Conservation (phyloP, 2,329 filamentous ascomycete genomes). For the Scedosporium minutisporum region DNA sequence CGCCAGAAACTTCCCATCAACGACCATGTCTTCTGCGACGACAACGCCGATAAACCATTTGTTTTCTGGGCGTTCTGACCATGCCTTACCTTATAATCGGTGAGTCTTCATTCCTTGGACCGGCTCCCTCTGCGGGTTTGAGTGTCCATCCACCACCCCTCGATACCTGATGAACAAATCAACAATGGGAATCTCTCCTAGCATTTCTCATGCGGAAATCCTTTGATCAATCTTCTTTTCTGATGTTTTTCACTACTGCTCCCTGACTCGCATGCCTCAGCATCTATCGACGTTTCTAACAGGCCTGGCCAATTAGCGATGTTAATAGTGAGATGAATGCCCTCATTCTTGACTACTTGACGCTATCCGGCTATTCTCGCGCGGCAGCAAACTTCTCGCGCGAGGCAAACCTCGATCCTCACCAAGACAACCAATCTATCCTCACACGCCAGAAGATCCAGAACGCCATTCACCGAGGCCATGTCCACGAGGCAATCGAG, state of each 20-base stretch:
- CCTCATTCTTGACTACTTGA: constrained; percentile 92
- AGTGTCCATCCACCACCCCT: neutral
- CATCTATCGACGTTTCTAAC: neutral
- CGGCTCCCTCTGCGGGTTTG: neutral
- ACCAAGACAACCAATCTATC: constrained; percentile 64
- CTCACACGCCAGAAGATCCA: constrained; percentile 72
- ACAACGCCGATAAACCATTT: constrained; percentile 6
- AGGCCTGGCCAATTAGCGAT: neutral
- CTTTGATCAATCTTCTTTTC: constrained; percentile 57
- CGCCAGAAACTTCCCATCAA: neutral
- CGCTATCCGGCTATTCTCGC: constrained; percentile 87
- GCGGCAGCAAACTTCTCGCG: constrained; percentile 89
- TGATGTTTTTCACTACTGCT: constrained; percentile 22
- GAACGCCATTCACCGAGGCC: constrained; percentile 73
- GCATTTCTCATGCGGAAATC: constrained; percentile 76
- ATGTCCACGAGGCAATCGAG: constrained; percentile 78
- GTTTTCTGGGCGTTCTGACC: neutral
- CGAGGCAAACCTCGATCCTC: constrained; percentile 77
- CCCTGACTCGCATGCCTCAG: neutral
- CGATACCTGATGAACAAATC: constrained; percentile 64
- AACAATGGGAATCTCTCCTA: constrained; percentile 99
- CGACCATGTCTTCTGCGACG: constrained; percentile 6
- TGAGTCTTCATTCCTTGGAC: neutral
- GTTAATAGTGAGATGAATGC: constrained; percentile 81
- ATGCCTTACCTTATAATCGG: constrained; percentile 12